Evolutionary conservation across 371 early-diverging fungal species (phyloP).

Genomic region (Mortierella sp.): DNA sequence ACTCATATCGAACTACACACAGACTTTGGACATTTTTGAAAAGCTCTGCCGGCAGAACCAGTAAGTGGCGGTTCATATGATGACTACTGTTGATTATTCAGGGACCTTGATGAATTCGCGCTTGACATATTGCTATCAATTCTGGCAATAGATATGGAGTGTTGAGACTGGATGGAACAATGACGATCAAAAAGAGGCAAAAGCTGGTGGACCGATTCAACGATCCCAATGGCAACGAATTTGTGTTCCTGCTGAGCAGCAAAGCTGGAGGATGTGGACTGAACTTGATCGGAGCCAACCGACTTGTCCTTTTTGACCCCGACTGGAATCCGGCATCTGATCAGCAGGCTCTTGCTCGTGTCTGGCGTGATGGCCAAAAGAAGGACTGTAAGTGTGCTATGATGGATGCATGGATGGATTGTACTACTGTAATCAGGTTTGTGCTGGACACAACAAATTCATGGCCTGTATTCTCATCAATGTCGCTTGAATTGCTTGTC

Average conservation of each 20-base stretch:
- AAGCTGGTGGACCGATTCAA: slow-evolving; percentile 96
- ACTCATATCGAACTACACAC: slow-evolving; percentile 96
- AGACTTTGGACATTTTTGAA: slow-evolving; percentile 96
- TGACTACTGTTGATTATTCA: background rate
- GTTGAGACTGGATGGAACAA: slow-evolving; percentile 92
- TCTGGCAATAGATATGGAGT: slow-evolving; percentile 67
- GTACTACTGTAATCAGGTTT: no score
- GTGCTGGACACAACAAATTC: no score
- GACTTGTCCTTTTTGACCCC: slow-evolving; percentile 94
- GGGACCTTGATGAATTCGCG: background rate
- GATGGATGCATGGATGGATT: no score
- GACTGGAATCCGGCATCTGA: slow-evolving; percentile 77
- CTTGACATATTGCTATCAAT: background rate
- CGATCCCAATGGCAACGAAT: slow-evolving; percentile 84
- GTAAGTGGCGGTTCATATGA: slow-evolving; percentile 57
- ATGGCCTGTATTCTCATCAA: no score
- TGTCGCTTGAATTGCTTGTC: background rate
- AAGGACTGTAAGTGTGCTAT: slow-evolving; percentile 78
- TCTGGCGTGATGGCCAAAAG: slow-evolving; percentile 98
- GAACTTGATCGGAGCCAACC: slow-evolving; percentile 97
- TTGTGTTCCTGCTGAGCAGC: slow-evolving; percentile 94
- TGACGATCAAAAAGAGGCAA: slow-evolving; percentile 90
- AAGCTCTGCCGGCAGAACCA: slow-evolving; percentile 78
- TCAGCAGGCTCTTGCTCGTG: slow-evolving; percentile 91
- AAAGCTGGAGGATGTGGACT: slow-evolving; percentile 99